phyloP scores from a whole-genome alignment of 2,329 filamentous ascomycete genomes.

The Dactylonectria macrodidyma region DNA sequence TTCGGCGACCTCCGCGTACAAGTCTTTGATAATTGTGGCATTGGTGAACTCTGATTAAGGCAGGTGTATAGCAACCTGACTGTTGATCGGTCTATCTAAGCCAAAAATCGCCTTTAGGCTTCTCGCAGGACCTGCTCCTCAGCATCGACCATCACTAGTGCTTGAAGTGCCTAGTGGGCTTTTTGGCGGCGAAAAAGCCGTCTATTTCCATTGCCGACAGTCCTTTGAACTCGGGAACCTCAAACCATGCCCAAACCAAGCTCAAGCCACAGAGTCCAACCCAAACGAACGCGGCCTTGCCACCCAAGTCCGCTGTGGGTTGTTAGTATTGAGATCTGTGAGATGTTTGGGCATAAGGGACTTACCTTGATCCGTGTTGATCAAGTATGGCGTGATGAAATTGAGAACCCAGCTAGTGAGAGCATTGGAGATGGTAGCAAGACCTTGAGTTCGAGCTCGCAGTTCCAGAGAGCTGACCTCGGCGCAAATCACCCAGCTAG shows the following conservation, averaged over 20 bases:
- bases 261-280: slow-evolving; percentile 3
- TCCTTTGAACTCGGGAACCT: slow-evolving; percentile 13
- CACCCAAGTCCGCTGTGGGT: slow-evolving; percentile 8
- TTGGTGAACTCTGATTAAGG: neutral
- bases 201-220: neutral
- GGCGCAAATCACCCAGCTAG: slow-evolving; percentile 9
- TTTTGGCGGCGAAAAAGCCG: neutral
- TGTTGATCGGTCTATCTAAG: neutral
- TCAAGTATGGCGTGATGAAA: slow-evolving; percentile 16
- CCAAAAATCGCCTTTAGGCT: neutral
- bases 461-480: slow-evolving; percentile 9
- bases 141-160: neutral
- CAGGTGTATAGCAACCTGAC: neutral
- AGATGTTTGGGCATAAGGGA: neutral
- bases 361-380: slow-evolving; percentile 16
- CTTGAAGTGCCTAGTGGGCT: neutral
- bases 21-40: neutral
- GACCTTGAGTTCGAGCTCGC: slow-evolving; percentile 13
- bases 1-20: neutral
- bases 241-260: slow-evolving; percentile 16
- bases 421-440: slow-evolving; percentile 15
- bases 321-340: neutral
- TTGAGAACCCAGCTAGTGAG: slow-evolving; percentile 14
- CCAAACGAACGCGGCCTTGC: slow-evolving; percentile 15
- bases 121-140: neutral